Conservation (phyloP, 139 green algal genomes). For the Chlorella sp. region DNA sequence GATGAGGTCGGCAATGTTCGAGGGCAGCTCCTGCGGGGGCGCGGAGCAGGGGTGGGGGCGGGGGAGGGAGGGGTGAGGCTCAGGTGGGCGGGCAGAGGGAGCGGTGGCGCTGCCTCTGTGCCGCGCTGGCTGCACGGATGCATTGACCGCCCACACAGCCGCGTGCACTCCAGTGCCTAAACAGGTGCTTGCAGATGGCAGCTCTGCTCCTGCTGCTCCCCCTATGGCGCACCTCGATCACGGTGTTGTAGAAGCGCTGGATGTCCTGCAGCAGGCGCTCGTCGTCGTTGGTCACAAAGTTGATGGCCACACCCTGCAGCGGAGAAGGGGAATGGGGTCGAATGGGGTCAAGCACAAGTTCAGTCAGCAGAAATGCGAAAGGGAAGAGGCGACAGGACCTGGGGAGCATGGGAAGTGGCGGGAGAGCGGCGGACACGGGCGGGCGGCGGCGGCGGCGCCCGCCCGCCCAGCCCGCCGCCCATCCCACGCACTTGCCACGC, state of each 20-base stretch:
- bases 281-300: slow-evolving; percentile 98
- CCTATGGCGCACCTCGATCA: slow-evolving; percentile 80
- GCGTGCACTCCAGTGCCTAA: too few species aligned
- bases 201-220: too few species aligned
- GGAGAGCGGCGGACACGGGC: not conserved
- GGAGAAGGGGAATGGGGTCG: not conserved
- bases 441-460: slow-evolving; percentile 30
- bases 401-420: not conserved
- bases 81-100: not conserved
- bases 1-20: slow-evolving; percentile 94
- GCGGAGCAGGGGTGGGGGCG: too few species aligned
- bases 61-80: not conserved
- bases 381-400: too few species aligned
- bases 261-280: slow-evolving; percentile 97
- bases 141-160: too few species aligned
- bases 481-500: not conserved
- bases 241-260: slow-evolving; percentile 99
- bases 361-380: too few species aligned
- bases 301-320: slow-evolving; percentile 98
- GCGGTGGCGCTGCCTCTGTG: too few species aligned
- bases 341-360: too few species aligned
- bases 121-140: too few species aligned
- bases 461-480: not conserved
- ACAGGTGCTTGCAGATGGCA: too few species aligned
- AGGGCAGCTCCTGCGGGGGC: slow-evolving; percentile 89